These are phyloP conservation scores for Botrytis tulipae DNA, from an alignment of 2,329 filamentous ascomycete species.

Conservation along the genomic window DNA sequence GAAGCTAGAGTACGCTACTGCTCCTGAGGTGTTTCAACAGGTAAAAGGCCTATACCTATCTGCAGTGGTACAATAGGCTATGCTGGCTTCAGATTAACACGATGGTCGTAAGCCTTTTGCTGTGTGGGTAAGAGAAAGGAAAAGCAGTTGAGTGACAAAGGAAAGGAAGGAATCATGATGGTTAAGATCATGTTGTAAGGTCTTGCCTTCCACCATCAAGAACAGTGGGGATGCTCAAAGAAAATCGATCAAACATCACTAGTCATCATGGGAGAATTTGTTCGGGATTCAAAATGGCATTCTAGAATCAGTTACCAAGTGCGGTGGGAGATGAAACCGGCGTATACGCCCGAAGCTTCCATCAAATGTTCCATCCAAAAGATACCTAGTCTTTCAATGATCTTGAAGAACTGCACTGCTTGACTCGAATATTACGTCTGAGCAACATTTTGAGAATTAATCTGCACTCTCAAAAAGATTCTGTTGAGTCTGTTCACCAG, in stretches of 20 bases:
- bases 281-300: neutral
- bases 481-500: neutral
- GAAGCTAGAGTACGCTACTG: slow-evolving; percentile 1
- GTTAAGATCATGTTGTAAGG: neutral
- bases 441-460: slow-evolving; percentile 1
- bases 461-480: slow-evolving; percentile 4
- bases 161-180: neutral
- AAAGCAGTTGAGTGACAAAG: neutral
- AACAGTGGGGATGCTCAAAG: neutral
- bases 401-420: neutral
- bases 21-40: slow-evolving; percentile 13
- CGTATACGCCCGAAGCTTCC: neutral
- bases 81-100: neutral
- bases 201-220: neutral
- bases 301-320: slow-evolving; percentile 10
- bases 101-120: neutral
- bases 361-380: neutral
- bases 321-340: neutral
- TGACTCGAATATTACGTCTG: slow-evolving; percentile 1
- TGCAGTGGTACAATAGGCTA: neutral
- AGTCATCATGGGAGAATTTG: neutral
- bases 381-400: neutral
- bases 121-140: neutral
- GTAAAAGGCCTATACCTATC: neutral
- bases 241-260: neutral